Conservation (phyloP, 202 grass and related monocot species). For the Panicum virgatum region DNA sequence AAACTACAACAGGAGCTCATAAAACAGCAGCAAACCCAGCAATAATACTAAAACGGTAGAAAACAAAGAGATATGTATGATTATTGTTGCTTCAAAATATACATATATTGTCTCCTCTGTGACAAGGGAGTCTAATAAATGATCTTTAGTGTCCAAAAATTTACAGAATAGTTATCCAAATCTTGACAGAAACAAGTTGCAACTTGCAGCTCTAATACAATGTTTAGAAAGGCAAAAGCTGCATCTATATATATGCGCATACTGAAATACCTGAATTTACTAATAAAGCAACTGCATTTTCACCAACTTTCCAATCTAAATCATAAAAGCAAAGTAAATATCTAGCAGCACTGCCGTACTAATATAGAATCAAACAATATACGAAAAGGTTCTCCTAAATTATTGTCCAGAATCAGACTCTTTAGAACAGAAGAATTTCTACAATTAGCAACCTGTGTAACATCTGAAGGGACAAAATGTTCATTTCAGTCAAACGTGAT, state of each 20-base stretch:
- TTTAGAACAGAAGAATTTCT: neutral
- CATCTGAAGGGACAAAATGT: no score
- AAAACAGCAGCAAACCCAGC: neutral
- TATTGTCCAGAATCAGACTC: neutral
- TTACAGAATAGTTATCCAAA: conserved; percentile 3
- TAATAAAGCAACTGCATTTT: neutral
- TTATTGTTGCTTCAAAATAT: neutral
- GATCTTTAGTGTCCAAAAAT: neutral
- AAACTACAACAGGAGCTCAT: neutral
- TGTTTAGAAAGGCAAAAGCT: neutral
- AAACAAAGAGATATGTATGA: neutral
- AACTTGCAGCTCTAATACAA: neutral
- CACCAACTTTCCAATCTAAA: conserved; percentile 20
- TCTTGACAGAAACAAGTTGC: neutral
- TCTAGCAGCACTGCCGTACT: neutral
- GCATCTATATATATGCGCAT: neutral
- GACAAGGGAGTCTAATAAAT: neutral
- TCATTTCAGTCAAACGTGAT: no score
- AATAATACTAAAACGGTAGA: neutral
- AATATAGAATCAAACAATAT: no score
- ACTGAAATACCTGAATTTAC: conserved; percentile 6
- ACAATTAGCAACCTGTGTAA: neutral
- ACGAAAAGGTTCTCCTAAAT: neutral
- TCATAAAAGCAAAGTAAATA: neutral
- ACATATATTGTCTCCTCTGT: neutral